A percentile compares a stretch with the other conserved stretches of the same genome.
Conservation (phyloP, 768 basidiomycete genomes). For the Lactarius indigo region DNA sequence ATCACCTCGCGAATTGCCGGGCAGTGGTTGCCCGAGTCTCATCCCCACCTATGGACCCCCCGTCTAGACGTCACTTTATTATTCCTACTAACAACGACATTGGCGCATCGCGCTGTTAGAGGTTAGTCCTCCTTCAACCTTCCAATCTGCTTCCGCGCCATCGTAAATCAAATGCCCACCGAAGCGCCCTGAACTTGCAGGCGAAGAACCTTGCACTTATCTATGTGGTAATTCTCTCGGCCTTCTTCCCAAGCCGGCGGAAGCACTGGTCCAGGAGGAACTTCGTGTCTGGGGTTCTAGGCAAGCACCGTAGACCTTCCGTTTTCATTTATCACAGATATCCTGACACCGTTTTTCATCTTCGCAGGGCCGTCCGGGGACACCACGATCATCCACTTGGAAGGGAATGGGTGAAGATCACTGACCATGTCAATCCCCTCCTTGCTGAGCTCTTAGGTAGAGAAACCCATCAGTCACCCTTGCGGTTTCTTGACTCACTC, state of each 20-base stretch:
- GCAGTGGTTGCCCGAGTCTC: not conserved
- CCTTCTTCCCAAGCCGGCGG: conserved; percentile 69
- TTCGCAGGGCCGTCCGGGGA: conserved; percentile 72
- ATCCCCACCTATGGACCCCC: not conserved
- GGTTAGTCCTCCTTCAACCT: conserved; percentile 9
- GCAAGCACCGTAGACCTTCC: conserved; percentile 36
- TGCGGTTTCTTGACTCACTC: conserved; percentile 15
- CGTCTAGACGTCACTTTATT: conserved; percentile 27
- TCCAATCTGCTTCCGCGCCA: conserved; percentile 13
- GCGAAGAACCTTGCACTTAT: conserved; percentile 65
- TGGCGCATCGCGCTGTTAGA: conserved; percentile 36
- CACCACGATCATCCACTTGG: conserved; percentile 87
- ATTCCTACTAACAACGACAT: conserved; percentile 48
- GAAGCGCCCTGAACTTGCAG: conserved; percentile 27
- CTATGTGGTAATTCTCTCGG: conserved; percentile 97
- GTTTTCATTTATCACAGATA: conserved; percentile 25
- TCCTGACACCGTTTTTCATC: conserved; percentile 15
- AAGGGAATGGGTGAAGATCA: conserved; percentile 79
- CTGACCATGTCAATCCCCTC: conserved; percentile 64
- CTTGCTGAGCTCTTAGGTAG: conserved; percentile 82
- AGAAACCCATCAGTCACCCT: conserved; percentile 28
- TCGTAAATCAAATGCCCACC: conserved; percentile 6
- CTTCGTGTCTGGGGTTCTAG: conserved; percentile 76
- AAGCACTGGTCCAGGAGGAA: conserved; percentile 74
- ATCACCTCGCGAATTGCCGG: not conserved